Evolutionary conservation across 2,329 filamentous ascomycete genomes (phyloP), one percentile per base, ranked within the genome.

Genomic region (Penicillium sp.): DNA sequence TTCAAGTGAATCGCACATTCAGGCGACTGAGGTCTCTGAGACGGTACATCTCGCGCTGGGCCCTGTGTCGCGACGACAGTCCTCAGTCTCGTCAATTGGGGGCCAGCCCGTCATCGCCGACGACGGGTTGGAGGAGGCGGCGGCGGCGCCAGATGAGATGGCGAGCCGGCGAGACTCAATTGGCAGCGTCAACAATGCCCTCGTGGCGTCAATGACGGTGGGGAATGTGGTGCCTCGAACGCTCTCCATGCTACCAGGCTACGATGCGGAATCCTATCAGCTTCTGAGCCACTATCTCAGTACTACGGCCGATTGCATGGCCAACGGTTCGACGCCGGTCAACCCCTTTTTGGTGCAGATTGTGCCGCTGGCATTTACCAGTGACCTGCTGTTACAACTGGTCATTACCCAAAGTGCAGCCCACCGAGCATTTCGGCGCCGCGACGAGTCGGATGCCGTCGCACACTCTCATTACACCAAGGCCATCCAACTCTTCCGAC

Each of bases 341-440:
- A 74, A 75, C 29, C 72, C 71, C 0, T 73, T 74, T 34, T 54
- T 73, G 13, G 64, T 67, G 17, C 69, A 73, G 36, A 62, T 75
- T 16, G 64, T 74, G 4, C 71, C 71, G 0, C 43, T 75, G 2
- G 68, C 71, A 3, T 74, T 74, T 25, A 67, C 65, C 21, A 71
- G 69, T 33, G 65, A 71, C 2, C 61, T 75, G 0, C 61, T 74
- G 2, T 36, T 74, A 3, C 71, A 74, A 28, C 64, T 75, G 3
- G 65, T 75, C 13, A 63, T 75, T 5, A 69, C 72, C 0, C 72
- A 75, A 43, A 62, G 59, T 36, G 58, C 58, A 1, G 59, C 58
- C 6, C 59, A 62, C 31, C 54, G 59, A 18, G 59, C 59, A 4
- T 61, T 62, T 37, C 57, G 57, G 26, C 48, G 50, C 7, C 53